Conservation (phyloP, 495 filamentous ascomycete genomes). For the Trichoderma asperelloides region DNA sequence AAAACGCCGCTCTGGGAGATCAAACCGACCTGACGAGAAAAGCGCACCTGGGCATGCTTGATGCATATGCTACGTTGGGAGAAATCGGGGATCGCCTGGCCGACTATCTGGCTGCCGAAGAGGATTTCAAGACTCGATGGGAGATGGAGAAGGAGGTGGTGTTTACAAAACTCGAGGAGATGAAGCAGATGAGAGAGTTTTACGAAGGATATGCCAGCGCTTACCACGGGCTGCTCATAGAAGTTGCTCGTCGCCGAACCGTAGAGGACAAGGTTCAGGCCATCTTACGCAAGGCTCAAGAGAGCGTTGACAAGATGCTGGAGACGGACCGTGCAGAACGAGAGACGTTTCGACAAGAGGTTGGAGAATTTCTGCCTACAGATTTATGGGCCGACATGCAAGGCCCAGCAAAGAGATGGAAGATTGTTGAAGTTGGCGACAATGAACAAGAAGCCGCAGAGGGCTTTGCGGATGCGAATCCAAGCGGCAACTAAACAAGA, state of each 20-base stretch:
- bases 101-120: slow-evolving; percentile 57
- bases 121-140: slow-evolving; percentile 68
- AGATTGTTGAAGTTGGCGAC: slow-evolving; percentile 27
- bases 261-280: slow-evolving; percentile 64
- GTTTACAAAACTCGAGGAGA: slow-evolving; percentile 55
- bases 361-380: slow-evolving; percentile 76
- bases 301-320: slow-evolving; percentile 65
- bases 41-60: slow-evolving; percentile 37
- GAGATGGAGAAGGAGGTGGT: slow-evolving; percentile 63
- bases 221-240: slow-evolving; percentile 75
- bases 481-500: neutral
- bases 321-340: slow-evolving; percentile 65
- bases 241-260: slow-evolving; percentile 63
- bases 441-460: slow-evolving; percentile 8
- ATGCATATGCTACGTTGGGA: slow-evolving; percentile 58
- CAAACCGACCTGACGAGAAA: slow-evolving; percentile 46
- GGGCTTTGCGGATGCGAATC: neutral
- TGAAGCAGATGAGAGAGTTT: slow-evolving; percentile 62
- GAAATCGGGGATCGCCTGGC: slow-evolving; percentile 56
- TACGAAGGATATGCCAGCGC: slow-evolving; percentile 78
- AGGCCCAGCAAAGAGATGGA: slow-evolving; percentile 30
- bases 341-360: slow-evolving; percentile 69
- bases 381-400: slow-evolving; percentile 79
- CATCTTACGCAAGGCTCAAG: slow-evolving; percentile 64
- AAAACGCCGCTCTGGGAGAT: slow-evolving; percentile 48